Evolutionary conservation across 2,329 filamentous ascomycete genomes (phyloP), one percentile per base, ranked within the genome.

Genomic region (Aureobasidium subglaciale): DNA sequence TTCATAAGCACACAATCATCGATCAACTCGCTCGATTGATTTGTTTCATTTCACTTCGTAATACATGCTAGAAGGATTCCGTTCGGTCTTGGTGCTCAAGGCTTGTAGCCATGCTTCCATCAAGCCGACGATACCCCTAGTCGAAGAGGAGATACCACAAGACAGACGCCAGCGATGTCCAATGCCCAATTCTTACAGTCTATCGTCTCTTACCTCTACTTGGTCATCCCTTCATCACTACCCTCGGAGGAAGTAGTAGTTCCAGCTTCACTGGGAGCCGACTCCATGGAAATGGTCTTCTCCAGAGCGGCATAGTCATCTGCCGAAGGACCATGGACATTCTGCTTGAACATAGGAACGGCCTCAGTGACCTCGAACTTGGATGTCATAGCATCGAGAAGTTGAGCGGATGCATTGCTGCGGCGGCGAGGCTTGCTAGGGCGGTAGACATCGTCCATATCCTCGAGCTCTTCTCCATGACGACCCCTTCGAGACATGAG

Each of bases 301-400:
- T 54, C 18, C 24, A 54, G 50, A 22, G 25, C 37, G 37, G 38
- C 29, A n/a, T 54, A 67, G 49, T 82, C 76, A 50, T 82, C 81
- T 25, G 75, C 74, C 50, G 73, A 65, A 16, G 85, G 79, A 27
- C 88, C 90, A 67, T 95, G 89, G 58, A 93, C 60, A 55, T 82
- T 81, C 73, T 96, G 91, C 71, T 97, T 90, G 63, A 96, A 96
- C 67, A 95, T 88, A 37, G 90, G 91, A 67, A 97, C 92, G 16
- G 83, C 79, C 65, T 97, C 93, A 69, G 90, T 80, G 63, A 88
- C 78, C 73, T 99, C 93, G 70, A 96, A 97, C 77, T 99, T 99
- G 73, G 91, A 95, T 81, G 93, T 95, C 77, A 96, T 89, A 70
- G 91, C 83, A 59, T 82, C 80, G 63, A 89, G 76, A 64, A 83